Conservation (phyloP, 2,329 filamentous ascomycete genomes). For the Thelonectria discophora region DNA sequence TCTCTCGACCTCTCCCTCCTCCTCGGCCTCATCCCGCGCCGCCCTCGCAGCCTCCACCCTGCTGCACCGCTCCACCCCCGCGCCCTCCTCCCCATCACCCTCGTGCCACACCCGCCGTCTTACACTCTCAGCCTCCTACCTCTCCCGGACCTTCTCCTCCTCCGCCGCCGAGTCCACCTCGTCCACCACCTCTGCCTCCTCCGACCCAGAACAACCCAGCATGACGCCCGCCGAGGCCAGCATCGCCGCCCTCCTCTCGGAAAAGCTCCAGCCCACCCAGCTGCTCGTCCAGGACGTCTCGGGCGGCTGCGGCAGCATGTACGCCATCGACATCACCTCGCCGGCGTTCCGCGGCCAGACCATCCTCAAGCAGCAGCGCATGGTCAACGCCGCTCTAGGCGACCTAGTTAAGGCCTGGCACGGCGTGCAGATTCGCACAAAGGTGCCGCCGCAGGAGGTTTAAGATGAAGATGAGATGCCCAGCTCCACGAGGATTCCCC, state of each 20-base stretch:
- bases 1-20: too few species aligned
- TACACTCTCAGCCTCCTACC: constrained; percentile 20
- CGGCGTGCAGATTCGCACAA: constrained; percentile 81
- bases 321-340: constrained; percentile 80
- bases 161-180: constrained; percentile 14
- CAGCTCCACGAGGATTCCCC: not conserved
- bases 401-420: constrained; percentile 85
- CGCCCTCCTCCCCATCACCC: constrained; percentile 10
- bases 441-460: constrained; percentile 48
- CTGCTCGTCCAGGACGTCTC: constrained; percentile 80
- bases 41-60: constrained; percentile 15
- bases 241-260: constrained; percentile 64
- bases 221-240: constrained; percentile 63
- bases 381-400: constrained; percentile 78
- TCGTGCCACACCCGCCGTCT: constrained; percentile 8
- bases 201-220: constrained; percentile 37
- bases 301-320: constrained; percentile 88
- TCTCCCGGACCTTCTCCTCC: constrained; percentile 5
- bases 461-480: constrained; percentile 5
- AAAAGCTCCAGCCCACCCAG: constrained; percentile 60
- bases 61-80: constrained; percentile 8
- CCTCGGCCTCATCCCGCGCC: constrained; percentile 16
- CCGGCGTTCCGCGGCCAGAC: constrained; percentile 73
- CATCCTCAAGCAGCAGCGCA: constrained; percentile 82
- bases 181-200: not conserved